Percentiles rank a stretch among this genome's conserved stretches.
Conservation (phyloP, 1,284 basidiomycete genomes). For the Ustilago nuda region DNA sequence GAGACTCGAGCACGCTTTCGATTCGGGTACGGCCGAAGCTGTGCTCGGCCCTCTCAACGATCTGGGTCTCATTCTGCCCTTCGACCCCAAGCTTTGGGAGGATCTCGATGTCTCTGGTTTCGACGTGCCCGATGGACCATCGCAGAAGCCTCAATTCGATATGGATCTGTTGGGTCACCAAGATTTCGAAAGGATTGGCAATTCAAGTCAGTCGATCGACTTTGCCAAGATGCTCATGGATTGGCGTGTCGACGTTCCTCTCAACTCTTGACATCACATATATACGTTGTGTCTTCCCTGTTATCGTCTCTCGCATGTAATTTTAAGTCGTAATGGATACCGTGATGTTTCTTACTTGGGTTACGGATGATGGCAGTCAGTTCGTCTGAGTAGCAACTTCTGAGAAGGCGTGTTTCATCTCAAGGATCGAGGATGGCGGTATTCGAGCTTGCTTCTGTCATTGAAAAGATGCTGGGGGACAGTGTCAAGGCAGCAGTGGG, state of each 20-base stretch:
- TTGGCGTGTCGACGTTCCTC: conserved; percentile 41
- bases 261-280: conserved; percentile 4
- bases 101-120: conserved; percentile 17
- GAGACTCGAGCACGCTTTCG: conserved; percentile 1
- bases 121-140: conserved; percentile 5
- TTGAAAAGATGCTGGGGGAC: no score
- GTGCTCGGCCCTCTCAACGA: conserved; percentile 1
- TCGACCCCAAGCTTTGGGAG: conserved; percentile 25
- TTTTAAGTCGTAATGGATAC: not conserved
- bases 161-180: conserved; percentile 42
- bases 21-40: conserved; percentile 1
- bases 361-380: not conserved
- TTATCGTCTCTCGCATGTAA: not conserved
- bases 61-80: conserved; percentile 9
- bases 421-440: not conserved
- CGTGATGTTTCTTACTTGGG: not conserved
- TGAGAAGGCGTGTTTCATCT: not conserved
- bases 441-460: not conserved
- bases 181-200: conserved; percentile 42
- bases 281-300: not conserved
- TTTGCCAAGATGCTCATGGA: conserved; percentile 51
- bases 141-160: conserved; percentile 32
- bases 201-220: conserved; percentile 40
- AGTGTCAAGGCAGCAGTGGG: not conserved
- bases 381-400: not conserved